Evolutionary conservation across 495 filamentous ascomycete species (phyloP).

Genomic region (Apiosordaria backusii): DNA sequence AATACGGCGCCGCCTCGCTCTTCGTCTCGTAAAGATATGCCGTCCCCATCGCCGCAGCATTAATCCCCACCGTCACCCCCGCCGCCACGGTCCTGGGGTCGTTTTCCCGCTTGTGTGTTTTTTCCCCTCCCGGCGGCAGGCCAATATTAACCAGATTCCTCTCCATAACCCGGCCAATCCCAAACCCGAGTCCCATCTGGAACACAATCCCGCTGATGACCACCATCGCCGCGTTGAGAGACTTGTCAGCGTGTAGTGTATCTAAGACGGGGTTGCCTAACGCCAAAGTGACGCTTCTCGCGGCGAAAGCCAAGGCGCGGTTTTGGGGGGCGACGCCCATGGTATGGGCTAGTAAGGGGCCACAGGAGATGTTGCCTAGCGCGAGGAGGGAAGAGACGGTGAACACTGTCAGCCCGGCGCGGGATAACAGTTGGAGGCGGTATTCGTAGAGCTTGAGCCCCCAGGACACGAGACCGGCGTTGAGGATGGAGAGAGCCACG

Average conservation of each 20-base stretch:
- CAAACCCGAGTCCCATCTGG: conserved; percentile 40
- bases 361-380: conserved; percentile 35
- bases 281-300: conserved; percentile 45
- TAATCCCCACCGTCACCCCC: conserved; percentile 46
- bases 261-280: conserved; percentile 38
- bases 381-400: conserved; percentile 32
- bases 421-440: conserved; percentile 37
- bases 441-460: conserved; percentile 50
- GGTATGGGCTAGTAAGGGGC: conserved; percentile 33
- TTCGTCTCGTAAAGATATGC: conserved; percentile 45
- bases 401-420: conserved; percentile 37
- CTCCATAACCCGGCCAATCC: conserved; percentile 37
- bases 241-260: conserved; percentile 37
- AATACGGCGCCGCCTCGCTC: conserved; percentile 46
- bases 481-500: conserved; percentile 40
- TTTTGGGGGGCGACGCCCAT: conserved; percentile 30
- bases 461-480: conserved; percentile 44
- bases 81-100: conserved; percentile 37
- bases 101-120: conserved; percentile 6
- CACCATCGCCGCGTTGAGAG: conserved; percentile 44
- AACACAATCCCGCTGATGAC: conserved; percentile 45
- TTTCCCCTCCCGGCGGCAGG: not conserved
- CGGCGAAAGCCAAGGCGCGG: conserved; percentile 41
- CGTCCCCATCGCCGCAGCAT: conserved; percentile 51
- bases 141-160: conserved; percentile 12